phyloP scores from a whole-genome alignment of 208 protist species.

The Leishmania martiniquensis region DNA sequence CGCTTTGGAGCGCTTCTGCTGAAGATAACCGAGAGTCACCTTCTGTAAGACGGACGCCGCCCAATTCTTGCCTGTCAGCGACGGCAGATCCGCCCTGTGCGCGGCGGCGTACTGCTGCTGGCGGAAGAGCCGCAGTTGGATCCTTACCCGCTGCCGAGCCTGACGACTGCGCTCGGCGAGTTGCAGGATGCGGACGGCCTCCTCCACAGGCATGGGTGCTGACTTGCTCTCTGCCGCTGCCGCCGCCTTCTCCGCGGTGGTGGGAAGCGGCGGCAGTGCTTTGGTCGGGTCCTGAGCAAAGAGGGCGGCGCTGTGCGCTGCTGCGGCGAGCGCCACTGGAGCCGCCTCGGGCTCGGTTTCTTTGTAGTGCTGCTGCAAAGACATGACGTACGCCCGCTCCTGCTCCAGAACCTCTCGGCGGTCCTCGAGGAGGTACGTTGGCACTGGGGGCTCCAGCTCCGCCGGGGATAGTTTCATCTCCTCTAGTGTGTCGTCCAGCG shows the following conservation, averaged over 20 bases:
- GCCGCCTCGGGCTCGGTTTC: slow-evolving; percentile 65
- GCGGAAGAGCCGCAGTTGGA: slow-evolving; percentile 84
- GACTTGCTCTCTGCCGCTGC: background rate
- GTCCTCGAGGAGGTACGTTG: slow-evolving; percentile 91
- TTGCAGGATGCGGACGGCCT: slow-evolving; percentile 92
- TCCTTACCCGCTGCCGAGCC: slow-evolving; percentile 92
- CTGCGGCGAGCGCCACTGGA: slow-evolving; percentile 55
- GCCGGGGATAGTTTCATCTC: slow-evolving; percentile 92
- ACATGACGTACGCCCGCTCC: slow-evolving; percentile 72
- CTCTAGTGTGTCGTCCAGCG: slow-evolving; percentile 91
- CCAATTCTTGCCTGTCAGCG: slow-evolving; percentile 75
- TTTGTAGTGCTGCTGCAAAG: slow-evolving; percentile 74
- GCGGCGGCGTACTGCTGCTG: slow-evolving; percentile 80
- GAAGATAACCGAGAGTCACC: slow-evolving; percentile 84
- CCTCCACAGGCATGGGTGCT: slow-evolving; percentile 69
- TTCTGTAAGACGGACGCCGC: slow-evolving; percentile 93
- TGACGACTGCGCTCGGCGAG: slow-evolving; percentile 94
- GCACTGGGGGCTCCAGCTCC: slow-evolving; percentile 85
- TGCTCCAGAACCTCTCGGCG: slow-evolving; percentile 67
- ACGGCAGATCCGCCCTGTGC: slow-evolving; percentile 63
- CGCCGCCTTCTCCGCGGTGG: background rate
- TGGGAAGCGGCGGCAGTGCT: slow-evolving; percentile 15
- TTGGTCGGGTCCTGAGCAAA: slow-evolving; percentile 41
- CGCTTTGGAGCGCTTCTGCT: slow-evolving; percentile 66
- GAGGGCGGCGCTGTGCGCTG: slow-evolving; percentile 8